Evolutionary conservation across 805 yeast species (phyloP).

Genomic region (Candida ipomoeae): DNA sequence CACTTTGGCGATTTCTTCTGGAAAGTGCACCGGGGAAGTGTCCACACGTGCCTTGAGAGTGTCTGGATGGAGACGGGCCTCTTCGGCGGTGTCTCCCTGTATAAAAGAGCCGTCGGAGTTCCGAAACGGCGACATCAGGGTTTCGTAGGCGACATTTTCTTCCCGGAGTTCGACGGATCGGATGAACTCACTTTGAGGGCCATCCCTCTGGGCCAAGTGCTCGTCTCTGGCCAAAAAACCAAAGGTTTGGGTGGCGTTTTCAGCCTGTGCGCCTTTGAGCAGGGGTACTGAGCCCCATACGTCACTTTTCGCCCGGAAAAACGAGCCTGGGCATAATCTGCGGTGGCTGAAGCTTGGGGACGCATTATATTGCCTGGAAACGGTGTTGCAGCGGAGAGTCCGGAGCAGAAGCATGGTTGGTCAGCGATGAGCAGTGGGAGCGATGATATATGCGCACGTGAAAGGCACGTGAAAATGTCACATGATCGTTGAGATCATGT

Average conservation of each 20-base stretch:
- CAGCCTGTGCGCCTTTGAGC: not conserved
- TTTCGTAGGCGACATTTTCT: slow-evolving; percentile 5
- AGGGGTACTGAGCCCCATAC: not conserved
- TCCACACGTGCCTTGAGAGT: slow-evolving; percentile 57
- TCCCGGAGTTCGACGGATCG: slow-evolving; percentile 2
- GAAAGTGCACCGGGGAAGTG: slow-evolving; percentile 50
- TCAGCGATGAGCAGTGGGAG: not conserved
- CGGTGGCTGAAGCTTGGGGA: too few relatives aligned
- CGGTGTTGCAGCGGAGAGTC: not conserved
- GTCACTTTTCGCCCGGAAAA: not conserved
- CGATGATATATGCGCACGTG: not conserved
- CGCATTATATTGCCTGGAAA: not conserved
- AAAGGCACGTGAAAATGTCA: too few relatives aligned
- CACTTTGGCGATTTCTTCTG: slow-evolving; percentile 50
- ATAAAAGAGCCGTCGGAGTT: slow-evolving; percentile 38
- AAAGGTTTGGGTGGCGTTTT: slow-evolving; percentile 1
- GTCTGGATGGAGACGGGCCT: slow-evolving; percentile 53
- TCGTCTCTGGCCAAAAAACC: slow-evolving; percentile 20
- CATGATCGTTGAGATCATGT: too few relatives aligned
- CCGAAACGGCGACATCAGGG: slow-evolving; percentile 30
- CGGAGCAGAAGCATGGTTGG: slow-evolving; percentile 2
- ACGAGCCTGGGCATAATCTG: not conserved
- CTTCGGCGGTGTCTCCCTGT: slow-evolving; percentile 43
- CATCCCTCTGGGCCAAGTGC: slow-evolving; percentile 9
- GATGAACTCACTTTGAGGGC: slow-evolving; percentile 5